Evolutionary conservation across 2,329 filamentous ascomycete genomes (phyloP), one percentile per base, ranked within the genome.

Genomic region (Ceratocystis harringtonii): DNA sequence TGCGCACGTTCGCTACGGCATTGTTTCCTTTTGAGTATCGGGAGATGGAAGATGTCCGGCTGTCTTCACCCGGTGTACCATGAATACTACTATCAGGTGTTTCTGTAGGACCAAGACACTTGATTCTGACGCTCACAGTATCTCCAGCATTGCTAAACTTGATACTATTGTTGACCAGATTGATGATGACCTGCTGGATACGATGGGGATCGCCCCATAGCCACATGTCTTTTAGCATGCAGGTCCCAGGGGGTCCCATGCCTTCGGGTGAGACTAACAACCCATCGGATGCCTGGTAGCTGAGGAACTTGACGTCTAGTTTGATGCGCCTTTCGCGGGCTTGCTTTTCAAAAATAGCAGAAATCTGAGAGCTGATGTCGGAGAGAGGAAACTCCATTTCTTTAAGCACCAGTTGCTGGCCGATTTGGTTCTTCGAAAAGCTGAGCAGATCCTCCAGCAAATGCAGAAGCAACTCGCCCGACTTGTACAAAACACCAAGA

Each of bases 361-460:
- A 74, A 12, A 95, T 80, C 73, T 96, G 92, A 0, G 88, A 86
- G 68, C 86, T 86, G 68, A 96, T 84, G 69, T 96, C 91, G n/a
- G 85, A 85, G 32, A 96, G 73, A 7, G 87, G 80, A 71, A 96
- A 96, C 70, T 95, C 91, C 68, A 84, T 89, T 72, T 95, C 87
- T 70, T 96, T 90, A 0, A 96, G 78, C 50, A 79, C 86, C 55
- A 96, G 78, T 68, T 92, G 85, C 70, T 95, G 89, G 2, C 90
- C 91, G 62, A 95, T 91, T 74, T 96, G 90, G 71, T 96, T 96
- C 75, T 95, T 96, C 72, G 89, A 94, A 75, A 96, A 96, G 44
- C 89, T 95, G 48, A 96, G 77, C 3, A 96, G 79, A 76, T 96
- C 92, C 50, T 94, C 94, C 6, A 96, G 78, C 1, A 96, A 81